Evolutionary conservation across 176 grass and related monocot genomes (phyloP).

Genomic region (Neostapfia colusana): DNA sequence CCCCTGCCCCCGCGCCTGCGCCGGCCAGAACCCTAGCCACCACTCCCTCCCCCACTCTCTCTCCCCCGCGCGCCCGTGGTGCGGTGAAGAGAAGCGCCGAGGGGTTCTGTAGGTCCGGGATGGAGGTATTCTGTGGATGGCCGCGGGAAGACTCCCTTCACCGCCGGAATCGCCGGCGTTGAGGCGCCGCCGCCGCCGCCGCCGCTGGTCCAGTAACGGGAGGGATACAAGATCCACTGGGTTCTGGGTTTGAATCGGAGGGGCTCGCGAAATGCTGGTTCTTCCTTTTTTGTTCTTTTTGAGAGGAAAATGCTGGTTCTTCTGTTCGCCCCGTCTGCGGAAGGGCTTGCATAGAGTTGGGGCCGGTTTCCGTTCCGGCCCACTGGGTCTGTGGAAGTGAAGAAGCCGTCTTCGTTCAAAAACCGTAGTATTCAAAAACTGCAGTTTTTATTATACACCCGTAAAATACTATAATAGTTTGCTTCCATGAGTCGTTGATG

Average conservation of each 20-base stretch:
- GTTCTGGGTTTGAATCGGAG: slow-evolving; percentile 22
- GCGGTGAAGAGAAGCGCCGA: not conserved
- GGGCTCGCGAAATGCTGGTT: not conserved
- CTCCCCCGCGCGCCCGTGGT: not conserved
- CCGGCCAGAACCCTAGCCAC: slow-evolving; percentile 35
- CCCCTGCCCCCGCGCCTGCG: not conserved
- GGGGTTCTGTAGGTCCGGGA: not conserved
- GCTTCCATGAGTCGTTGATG: too few relatives aligned
- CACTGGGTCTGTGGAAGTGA: too few relatives aligned
- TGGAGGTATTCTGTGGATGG: not conserved
- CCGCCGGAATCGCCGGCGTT: slow-evolving; percentile 1
- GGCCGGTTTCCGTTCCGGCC: too few relatives aligned
- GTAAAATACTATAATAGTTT: too few relatives aligned
- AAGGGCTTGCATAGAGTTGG: too few relatives aligned
- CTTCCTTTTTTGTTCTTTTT: too few relatives aligned
- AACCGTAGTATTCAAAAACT: too few relatives aligned
- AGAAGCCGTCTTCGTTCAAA: too few relatives aligned
- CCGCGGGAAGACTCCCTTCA: not conserved
- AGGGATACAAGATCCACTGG: not conserved
- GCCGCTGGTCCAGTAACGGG: not conserved
- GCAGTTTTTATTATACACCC: too few relatives aligned
- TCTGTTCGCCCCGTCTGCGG: too few relatives aligned
- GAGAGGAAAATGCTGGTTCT: too few relatives aligned
- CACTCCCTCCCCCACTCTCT: not conserved
- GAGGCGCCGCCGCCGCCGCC: not conserved